These are phyloP conservation scores for Lasiodiplodia citricola DNA, from an alignment of 2,329 filamentous ascomycete genomes.

Conservation along the genomic window DNA sequence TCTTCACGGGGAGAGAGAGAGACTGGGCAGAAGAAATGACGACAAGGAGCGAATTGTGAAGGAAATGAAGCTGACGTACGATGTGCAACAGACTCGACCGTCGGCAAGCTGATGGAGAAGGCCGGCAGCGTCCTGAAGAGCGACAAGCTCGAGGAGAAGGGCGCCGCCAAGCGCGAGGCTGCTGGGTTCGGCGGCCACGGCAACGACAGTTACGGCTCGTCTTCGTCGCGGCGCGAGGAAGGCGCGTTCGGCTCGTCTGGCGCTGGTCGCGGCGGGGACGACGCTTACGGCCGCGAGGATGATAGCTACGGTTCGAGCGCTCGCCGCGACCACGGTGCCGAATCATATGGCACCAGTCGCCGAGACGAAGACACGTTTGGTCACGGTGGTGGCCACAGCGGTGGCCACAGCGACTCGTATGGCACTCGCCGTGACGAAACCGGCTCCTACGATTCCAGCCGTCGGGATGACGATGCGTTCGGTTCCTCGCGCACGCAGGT, in stretches of 20 bases:
- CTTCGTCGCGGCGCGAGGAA: not conserved
- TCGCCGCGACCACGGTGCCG: not conserved
- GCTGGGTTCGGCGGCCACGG: not conserved
- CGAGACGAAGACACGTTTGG: not conserved
- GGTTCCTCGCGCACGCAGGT: not conserved
- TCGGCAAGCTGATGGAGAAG: conserved; percentile 66
- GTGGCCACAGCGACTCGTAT: not conserved
- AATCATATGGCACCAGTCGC: not conserved
- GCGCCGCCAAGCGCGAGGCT: conserved; percentile 56
- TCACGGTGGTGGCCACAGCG: not conserved
- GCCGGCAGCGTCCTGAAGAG: conserved; percentile 57
- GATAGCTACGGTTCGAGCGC: conserved; percentile 2
- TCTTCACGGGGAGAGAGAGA: conserved; percentile 5
- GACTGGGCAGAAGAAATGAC: no score
- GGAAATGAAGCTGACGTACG: conserved; percentile 28
- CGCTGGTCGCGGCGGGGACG: conserved; percentile 52
- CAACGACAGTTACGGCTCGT: not conserved
- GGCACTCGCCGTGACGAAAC: not conserved
- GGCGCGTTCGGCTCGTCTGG: conserved; percentile 26
- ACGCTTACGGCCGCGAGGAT: not conserved
- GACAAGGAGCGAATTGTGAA: no score
- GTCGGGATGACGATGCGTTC: conserved; percentile 4
- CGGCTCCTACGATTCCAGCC: not conserved
- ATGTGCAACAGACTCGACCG: conserved; percentile 49
- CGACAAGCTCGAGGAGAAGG: conserved; percentile 55